These are phyloP conservation scores for Globisporangium uncinulatum DNA, from an alignment of 352 stramenopile species.

Conservation along the genomic window DNA sequence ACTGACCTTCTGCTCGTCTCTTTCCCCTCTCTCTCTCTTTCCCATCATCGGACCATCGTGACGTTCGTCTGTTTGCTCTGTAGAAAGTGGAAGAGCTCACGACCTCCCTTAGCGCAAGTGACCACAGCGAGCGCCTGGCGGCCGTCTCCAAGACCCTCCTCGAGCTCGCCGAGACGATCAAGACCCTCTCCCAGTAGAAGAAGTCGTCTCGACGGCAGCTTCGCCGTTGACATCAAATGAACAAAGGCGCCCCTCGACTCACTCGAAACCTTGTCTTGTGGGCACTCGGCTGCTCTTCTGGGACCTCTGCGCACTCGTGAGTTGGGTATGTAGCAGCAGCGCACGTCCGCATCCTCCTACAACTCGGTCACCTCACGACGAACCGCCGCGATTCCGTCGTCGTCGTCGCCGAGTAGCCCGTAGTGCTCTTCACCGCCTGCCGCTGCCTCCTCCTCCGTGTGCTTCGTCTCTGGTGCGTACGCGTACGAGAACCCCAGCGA, in stretches of 20 bases:
- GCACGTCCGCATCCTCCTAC: constrained; percentile 7
- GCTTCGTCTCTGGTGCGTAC: constrained; percentile 60
- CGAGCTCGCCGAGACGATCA: constrained; percentile 56
- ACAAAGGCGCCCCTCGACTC: no score
- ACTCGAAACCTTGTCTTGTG: no score
- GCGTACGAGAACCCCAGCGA: constrained; percentile 43
- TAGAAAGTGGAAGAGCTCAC: constrained; percentile 76
- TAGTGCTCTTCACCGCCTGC: constrained; percentile 30
- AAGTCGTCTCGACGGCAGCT: no score
- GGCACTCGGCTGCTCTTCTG: no score
- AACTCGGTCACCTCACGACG: constrained; percentile 45
- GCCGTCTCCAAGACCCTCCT: constrained; percentile 55
- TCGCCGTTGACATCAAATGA: no score
- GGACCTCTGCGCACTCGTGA: no score
- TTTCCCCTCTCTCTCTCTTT: constrained; percentile 3
- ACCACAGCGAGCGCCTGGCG: constrained; percentile 54
- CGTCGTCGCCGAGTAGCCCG: constrained; percentile 28
- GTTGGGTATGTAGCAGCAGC: no score
- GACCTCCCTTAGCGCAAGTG: constrained; percentile 40
- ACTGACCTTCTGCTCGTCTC: not conserved
- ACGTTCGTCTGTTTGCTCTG: not conserved
- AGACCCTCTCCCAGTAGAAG: constrained; percentile 23
- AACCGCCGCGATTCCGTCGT: constrained; percentile 23
- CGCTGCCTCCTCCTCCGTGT: constrained; percentile 27
- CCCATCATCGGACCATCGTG: constrained; percentile 1